phyloP scores from a whole-genome alignment of 2,329 filamentous ascomycete genomes.

The Cercospora berteroae region DNA sequence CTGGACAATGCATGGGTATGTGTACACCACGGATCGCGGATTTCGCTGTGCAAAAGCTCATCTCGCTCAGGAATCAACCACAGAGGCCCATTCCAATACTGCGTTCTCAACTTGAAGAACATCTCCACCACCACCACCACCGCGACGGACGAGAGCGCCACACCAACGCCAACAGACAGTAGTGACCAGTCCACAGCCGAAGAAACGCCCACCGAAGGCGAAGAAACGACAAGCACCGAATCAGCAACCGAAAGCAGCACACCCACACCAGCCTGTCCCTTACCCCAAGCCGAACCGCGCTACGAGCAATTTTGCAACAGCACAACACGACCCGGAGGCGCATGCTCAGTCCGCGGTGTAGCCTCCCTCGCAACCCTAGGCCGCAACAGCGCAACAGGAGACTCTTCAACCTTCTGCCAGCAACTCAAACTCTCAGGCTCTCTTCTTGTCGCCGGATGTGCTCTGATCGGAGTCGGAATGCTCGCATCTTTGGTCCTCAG shows the following conservation, averaged over 20 bases:
- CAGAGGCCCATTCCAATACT: background rate
- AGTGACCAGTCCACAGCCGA: background rate
- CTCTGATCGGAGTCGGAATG: background rate
- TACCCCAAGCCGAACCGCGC: background rate
- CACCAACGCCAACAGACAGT: background rate
- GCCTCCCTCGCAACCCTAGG: background rate
- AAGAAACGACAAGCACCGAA: background rate
- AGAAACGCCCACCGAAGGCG: background rate
- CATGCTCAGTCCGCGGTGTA: background rate
- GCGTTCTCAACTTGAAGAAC: background rate
- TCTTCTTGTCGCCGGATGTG: background rate
- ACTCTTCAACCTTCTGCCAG: conserved; percentile 3
- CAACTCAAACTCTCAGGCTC: background rate
- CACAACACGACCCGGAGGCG: background rate
- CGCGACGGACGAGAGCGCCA: background rate
- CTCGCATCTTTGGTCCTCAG: background rate
- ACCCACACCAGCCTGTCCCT: background rate
- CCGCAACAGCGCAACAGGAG: background rate
- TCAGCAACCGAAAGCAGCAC: background rate
- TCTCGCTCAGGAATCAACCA: background rate
- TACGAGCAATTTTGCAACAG: background rate
- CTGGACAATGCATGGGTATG: background rate
- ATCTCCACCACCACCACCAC: background rate
- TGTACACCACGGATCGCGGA: background rate
- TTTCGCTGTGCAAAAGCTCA: background rate